Evolutionary conservation across 331 rosid genomes (phyloP), one percentile per base, ranked within the genome.

Genomic region (Arachis monticola): DNA sequence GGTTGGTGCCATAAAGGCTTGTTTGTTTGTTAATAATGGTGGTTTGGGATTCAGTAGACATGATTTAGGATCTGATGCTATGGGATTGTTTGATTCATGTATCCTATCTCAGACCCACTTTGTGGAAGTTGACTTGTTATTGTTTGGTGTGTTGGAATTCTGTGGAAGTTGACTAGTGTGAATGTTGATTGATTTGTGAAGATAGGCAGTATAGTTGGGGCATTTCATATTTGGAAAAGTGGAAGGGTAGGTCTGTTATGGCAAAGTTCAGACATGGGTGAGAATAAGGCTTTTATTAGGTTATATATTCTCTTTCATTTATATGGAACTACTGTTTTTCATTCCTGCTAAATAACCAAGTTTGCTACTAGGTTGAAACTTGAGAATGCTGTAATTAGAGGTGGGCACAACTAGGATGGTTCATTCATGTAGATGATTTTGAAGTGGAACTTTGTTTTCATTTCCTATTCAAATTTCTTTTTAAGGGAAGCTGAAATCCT

Each of bases 381-480:
- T 65, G 32, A 22, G 30, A 64, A 22, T 58, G 38, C 64, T 48
- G 58, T 11, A 6, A 30, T 13, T 2, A 6, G 5, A 31, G 57
- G 2, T 38, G 72, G 63, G 48, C 42, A 27, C 55, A 27, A 52
- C 7, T 60, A 3, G 74, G 59, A 73, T 40, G 41, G 58, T 44
- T 5, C 27, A 22, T 22, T 22, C 51, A 17, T 10, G 71, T 35
- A 40, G 10, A 10, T 72, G 55, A 51, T 67, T 80, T 44, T 72
- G 6, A 13, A 10, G 60, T 12, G 60, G 44, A 51, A 50, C 66
- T 79, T 53, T 47, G 55, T 46, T 83, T 63, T 57, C 30, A 1
- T 47, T 55, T 67, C 42, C 14, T 1, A 8, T 80, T 10, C 64
- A 35, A 56, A 13, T 73, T 79, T 63, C 10, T 70, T 56, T 58